A percentile compares a stretch with the other conserved stretches of the same genome.
Evolutionary conservation across 768 basidiomycete species (phyloP).

Genomic region (Phylloporus arenicola): DNA sequence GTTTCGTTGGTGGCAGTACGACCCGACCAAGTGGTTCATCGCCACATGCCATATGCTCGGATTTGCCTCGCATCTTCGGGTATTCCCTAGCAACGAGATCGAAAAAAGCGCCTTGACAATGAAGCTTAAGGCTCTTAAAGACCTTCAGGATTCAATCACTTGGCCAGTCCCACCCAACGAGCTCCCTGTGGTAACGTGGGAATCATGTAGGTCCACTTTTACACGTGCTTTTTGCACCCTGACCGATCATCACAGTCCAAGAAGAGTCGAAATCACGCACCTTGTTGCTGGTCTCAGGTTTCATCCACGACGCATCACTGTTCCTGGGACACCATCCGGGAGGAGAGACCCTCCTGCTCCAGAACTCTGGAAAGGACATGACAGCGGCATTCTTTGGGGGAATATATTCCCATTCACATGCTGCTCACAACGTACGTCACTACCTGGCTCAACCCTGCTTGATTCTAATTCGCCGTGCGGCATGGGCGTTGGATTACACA

Average conservation of each 20-base stretch:
- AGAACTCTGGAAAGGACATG: slow-evolving; percentile 72
- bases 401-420: slow-evolving; percentile 76
- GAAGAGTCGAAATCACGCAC: slow-evolving; percentile 59
- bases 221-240: neutral
- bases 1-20: slow-evolving; percentile 65
- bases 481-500: neutral
- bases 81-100: slow-evolving; percentile 87
- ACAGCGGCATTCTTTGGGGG: slow-evolving; percentile 86
- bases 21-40: slow-evolving; percentile 81
- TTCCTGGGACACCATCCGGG: slow-evolving; percentile 81
- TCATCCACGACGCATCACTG: slow-evolving; percentile 76
- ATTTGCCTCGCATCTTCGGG: slow-evolving; percentile 73
- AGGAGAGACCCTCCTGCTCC: slow-evolving; percentile 53
- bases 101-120: slow-evolving; percentile 76
- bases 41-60: slow-evolving; percentile 54
- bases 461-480: slow-evolving; percentile 3
- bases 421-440: slow-evolving; percentile 64
- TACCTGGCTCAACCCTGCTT: slow-evolving; percentile 1
- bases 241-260: slow-evolving; percentile 42
- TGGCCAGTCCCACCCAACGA: slow-evolving; percentile 58
- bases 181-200: slow-evolving; percentile 78
- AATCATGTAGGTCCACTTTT: slow-evolving; percentile 52
- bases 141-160: slow-evolving; percentile 51
- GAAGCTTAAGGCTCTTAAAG: slow-evolving; percentile 70
- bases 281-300: slow-evolving; percentile 74